Evolutionary conservation across 2,329 filamentous ascomycete species (phyloP).

Genomic region (Knoxdaviesia proteae): DNA sequence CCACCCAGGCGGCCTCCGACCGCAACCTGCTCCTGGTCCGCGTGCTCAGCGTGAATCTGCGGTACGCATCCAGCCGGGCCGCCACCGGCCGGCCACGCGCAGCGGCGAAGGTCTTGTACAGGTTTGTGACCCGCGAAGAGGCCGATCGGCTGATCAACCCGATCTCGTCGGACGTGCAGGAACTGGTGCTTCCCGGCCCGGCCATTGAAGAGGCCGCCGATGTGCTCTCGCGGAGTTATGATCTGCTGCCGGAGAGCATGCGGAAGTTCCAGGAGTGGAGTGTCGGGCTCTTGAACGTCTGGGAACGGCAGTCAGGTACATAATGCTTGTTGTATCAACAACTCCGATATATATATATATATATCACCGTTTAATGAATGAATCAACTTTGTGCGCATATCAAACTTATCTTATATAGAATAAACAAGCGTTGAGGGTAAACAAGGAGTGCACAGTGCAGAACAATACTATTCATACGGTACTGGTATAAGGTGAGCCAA

Average conservation of each 20-base stretch:
- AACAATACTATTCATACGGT: no score
- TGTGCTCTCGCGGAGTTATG: conserved; percentile 25
- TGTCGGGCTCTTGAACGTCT: conserved; percentile 40
- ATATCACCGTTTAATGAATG: no score
- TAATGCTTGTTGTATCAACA: no score
- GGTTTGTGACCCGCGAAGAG: conserved; percentile 18
- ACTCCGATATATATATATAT: no score
- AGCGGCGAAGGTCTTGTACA: conserved; percentile 21
- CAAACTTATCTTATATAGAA: no score
- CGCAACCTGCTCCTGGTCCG: conserved; percentile 3
- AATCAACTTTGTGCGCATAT: no score
- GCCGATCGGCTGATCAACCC: conserved; percentile 28
- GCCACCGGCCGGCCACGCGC: conserved; percentile 26
- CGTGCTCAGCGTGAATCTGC: conserved; percentile 2
- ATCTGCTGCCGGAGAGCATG: conserved; percentile 31
- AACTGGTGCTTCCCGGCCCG: conserved; percentile 29
- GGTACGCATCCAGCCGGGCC: conserved; percentile 36
- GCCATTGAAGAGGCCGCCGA: conserved; percentile 23
- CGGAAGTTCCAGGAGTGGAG: conserved; percentile 44
- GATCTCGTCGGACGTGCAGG: conserved; percentile 34
- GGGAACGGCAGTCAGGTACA: conserved; percentile 6
- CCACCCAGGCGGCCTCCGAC: not conserved
- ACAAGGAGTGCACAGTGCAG: no score
- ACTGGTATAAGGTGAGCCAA: no score
- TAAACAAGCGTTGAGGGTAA: no score